A percentile compares a stretch with the other conserved stretches of the same genome.
Evolutionary conservation across 371 early-diverging fungal species (phyloP).

Genomic region (Encephalitozoon cuniculi): DNA sequence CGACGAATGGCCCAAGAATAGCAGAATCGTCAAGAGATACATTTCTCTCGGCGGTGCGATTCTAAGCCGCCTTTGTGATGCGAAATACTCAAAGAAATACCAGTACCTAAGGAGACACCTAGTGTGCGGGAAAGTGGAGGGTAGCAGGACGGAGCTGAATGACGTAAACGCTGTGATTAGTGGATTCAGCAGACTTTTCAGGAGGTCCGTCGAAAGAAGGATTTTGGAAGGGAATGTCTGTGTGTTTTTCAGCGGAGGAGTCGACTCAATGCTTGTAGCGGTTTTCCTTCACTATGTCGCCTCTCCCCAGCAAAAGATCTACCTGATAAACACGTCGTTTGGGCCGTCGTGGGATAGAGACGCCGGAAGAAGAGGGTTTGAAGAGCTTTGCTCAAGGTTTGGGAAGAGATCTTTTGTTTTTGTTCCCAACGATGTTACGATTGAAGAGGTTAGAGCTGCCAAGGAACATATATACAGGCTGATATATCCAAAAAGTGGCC

Average conservation of each 20-base stretch:
- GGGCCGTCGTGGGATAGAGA: conserved; percentile 30
- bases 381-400: conserved; percentile 10
- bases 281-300: conserved; percentile 18
- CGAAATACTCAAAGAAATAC: neutral
- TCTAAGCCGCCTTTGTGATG: neutral
- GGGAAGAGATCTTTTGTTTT: conserved; percentile 22
- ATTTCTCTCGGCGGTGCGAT: neutral
- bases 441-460: conserved; percentile 7
- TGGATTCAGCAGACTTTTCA: neutral
- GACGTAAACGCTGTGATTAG: neutral
- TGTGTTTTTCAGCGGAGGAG: conserved; percentile 48
- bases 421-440: conserved; percentile 34
- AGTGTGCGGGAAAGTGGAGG: neutral
- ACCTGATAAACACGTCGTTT: conserved; percentile 50
- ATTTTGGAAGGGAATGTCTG: neutral
- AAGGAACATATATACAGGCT: conserved; percentile 18
- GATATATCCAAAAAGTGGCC: conserved; percentile 35
- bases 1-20: neutral
- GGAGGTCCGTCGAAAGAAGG: neutral
- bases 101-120: neutral
- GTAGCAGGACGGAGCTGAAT: neutral
- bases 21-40: neutral
- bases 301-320: neutral
- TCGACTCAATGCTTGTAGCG: conserved; percentile 46
- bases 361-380: neutral